Evolutionary conservation across 2,329 filamentous ascomycete species (phyloP).

Genomic region (Sphaceloma murrayae): DNA sequence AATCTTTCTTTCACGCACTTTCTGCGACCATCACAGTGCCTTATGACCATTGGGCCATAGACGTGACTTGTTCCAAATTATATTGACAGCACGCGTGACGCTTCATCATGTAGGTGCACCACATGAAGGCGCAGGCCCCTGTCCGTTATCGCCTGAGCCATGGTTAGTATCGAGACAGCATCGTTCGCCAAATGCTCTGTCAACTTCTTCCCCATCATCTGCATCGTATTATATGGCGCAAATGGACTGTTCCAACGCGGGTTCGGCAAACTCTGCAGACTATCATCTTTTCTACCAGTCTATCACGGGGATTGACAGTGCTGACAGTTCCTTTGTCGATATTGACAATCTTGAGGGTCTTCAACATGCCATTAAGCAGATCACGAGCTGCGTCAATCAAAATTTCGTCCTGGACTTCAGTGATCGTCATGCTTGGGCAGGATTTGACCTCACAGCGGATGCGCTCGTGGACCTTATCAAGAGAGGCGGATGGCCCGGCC

Average conservation of each 20-base stretch:
- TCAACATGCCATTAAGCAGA: conserved; percentile 34
- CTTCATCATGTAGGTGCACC: no score
- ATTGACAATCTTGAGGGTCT: conserved; percentile 47
- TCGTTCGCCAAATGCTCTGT: no score
- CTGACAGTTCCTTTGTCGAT: conserved; percentile 36
- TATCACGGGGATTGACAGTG: conserved; percentile 18
- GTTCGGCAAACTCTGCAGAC: conserved; percentile 6
- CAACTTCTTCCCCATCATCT: no score
- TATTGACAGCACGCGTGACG: no score
- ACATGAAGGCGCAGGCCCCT: no score
- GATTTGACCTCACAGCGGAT: conserved; percentile 42
- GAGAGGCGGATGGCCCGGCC: conserved; percentile 35
- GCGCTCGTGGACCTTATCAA: conserved; percentile 36
- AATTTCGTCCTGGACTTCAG: conserved; percentile 62
- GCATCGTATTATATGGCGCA: no score
- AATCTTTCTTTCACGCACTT: no score
- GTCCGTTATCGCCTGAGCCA: no score
- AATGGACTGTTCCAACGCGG: conserved; percentile 13
- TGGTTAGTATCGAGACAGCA: no score
- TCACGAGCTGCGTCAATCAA: conserved; percentile 34
- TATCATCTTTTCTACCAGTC: conserved; percentile 3
- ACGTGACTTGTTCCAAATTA: no score
- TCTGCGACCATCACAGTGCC: no score
- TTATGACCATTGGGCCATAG: no score
- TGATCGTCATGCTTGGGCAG: conserved; percentile 45